Conservation (phyloP, 257 asterid species). For the Coffea eugenioides region DNA sequence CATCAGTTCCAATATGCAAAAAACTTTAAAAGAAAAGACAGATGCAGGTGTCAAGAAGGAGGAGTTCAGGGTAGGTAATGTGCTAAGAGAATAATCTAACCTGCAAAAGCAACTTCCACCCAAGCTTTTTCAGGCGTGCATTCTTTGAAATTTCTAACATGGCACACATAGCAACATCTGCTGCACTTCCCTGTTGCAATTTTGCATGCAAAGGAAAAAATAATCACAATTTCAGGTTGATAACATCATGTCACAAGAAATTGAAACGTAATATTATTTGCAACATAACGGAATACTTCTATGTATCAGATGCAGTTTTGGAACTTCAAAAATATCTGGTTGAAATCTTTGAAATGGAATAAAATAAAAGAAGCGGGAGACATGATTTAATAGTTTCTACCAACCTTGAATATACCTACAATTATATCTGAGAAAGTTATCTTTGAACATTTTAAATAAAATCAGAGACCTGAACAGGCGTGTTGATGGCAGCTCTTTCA, state of each 20-base stretch:
- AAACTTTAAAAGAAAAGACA: not conserved
- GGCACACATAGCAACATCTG: conserved; percentile 98
- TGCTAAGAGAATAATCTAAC: conserved; percentile 29
- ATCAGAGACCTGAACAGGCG: conserved; percentile 84
- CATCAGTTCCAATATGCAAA: not conserved
- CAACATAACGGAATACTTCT: not conserved
- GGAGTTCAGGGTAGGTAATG: not conserved
- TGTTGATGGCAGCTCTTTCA: conserved; percentile 96
- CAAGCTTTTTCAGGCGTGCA: conserved; percentile 62
- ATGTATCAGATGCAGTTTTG: not conserved
- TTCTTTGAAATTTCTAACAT: conserved; percentile 84
- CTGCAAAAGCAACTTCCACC: conserved; percentile 90
- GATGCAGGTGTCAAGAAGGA: not conserved
- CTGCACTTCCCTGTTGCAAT: conserved; percentile 88
- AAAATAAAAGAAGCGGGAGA: not conserved
- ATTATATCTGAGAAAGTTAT: not conserved
- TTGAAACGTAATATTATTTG: not conserved
- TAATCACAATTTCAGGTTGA: not conserved
- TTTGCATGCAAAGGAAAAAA: conserved; percentile 3
- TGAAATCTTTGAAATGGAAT: not conserved
- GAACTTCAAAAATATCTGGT: not conserved
- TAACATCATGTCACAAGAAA: not conserved
- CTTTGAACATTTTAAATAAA: conserved; percentile 1
- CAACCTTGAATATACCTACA: not conserved
- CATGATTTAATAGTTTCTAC: not conserved